Evolutionary conservation across 129 eudicot genomes (phyloP).

Genomic region (Gnaphalium uliginosum): DNA sequence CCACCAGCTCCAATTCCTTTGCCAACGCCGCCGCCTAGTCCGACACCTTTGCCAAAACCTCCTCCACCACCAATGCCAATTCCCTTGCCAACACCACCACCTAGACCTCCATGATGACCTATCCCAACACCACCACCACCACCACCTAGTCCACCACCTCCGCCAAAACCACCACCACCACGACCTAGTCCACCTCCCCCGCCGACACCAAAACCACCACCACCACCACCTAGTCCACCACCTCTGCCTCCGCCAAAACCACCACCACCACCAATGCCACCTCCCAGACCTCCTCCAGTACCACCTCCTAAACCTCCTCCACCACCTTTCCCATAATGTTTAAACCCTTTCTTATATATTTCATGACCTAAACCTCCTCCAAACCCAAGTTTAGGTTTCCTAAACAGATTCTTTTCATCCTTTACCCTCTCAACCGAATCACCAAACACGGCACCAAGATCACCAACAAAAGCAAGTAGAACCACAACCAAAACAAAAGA

Average conservation of each 20-base stretch:
- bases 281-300: slow-evolving; percentile 34
- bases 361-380: slow-evolving; percentile 39
- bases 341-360: slow-evolving; percentile 43
- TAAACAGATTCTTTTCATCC: slow-evolving; percentile 37
- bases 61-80: slow-evolving; percentile 33
- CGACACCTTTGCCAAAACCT: slow-evolving; percentile 8
- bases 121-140: slow-evolving; percentile 29
- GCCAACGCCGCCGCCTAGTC: slow-evolving; percentile 20
- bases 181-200: slow-evolving; percentile 18
- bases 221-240: slow-evolving; percentile 14
- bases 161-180: slow-evolving; percentile 27
- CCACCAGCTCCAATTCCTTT: slow-evolving; percentile 4
- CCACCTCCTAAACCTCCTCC: slow-evolving; percentile 44
- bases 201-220: slow-evolving; percentile 23
- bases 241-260: slow-evolving; percentile 27
- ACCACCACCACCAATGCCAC: slow-evolving; percentile 32
- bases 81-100: slow-evolving; percentile 40
- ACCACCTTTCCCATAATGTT: slow-evolving; percentile 32
- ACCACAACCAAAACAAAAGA: slow-evolving; percentile 32
- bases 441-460: slow-evolving; percentile 31
- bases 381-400: slow-evolving; percentile 39
- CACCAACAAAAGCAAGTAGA: slow-evolving; percentile 25
- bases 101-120: slow-evolving; percentile 25
- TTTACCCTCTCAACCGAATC: slow-evolving; percentile 33
- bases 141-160: slow-evolving; percentile 38